Base-by-base conservation (phyloP, 176 grass and related monocot genomes). In the Musa schizocarpa region DNA sequence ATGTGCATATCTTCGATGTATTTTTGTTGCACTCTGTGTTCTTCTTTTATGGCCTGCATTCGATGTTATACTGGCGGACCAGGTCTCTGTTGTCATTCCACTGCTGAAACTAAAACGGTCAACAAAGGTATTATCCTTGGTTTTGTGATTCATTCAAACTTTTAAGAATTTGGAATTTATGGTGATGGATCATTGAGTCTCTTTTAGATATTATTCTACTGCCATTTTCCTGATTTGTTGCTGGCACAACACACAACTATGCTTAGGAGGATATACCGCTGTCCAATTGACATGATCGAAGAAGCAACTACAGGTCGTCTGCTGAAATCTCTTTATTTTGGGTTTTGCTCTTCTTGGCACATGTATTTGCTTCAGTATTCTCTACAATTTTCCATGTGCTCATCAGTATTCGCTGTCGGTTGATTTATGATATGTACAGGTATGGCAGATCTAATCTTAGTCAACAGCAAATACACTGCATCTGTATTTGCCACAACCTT, bases 171-270 rank as follows among this genome's bases (percentile, higher is more conserved):
- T 68, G 29, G 21, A 71, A 76, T 79, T 10, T 63, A 29, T 72
- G n/a, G 22, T 65, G 65, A 51, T 24, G 34, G 1, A 52, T 65
- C 57, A 51, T 65, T 65, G 11, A 50, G 8, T 23, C 22, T 71
- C 75, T 77, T 81, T 17, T 73, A 99, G 93, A 78, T 86, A 84
- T 8, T 96, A 51, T 96, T 92, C 76, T 99, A 94, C 65, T 99
- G 95, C 67, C 95, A 99, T 82, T 99, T 99, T 69, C 95, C 95
- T 69, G 95, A 94, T 82, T 11, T 94, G 23, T 89, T 99, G 77
- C 88, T 99, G 77, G 88, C 95, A 0, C 90, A 86, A 92, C 90
- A 88, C 87, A 94, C 86, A 61, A 92, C 95, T 70, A 73, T 86
- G 48, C 84, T 99, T 86, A 75, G 84, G 34, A 94, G 81, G 84